Evolutionary conservation across 352 stramenopile species (phyloP), one percentile per base, ranked within the genome.

Genomic region (Halophytophthora polymorphica): DNA sequence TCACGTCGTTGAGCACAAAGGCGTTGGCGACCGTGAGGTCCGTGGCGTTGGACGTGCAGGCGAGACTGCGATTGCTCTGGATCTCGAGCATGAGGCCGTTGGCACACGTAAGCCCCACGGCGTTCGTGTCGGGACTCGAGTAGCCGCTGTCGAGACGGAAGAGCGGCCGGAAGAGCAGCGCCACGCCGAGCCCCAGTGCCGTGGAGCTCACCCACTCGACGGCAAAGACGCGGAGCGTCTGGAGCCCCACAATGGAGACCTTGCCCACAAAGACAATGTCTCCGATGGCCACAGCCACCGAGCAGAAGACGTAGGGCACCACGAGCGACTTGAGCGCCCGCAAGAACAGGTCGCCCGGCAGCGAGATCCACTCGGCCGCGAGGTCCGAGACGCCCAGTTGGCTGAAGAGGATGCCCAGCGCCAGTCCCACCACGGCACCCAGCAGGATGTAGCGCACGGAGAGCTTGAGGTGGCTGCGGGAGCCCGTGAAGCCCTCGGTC

Each of bases 251-350:
- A 17, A 88, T 62, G 2, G 74, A 87, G 0, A 86, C 70, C 56
- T 89, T 90, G 34, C 80, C 80, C 2, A 89, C 73, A 34, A 80
- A 83, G 31, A 93, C 68, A 29, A 90, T 84, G 53, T 91, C 83
- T 0, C 75, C 77, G 12, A 90, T 79, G 19, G 79, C 79, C 8
- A 93, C 77, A 0, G 81, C 76, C 13, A 93, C 80, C 0, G 77
- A 79, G 46, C 77, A 91, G 64, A 93, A 93, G 2, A 91, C 79
- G 49, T 90, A 86, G 17, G 83, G 83, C 12, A 93, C 53, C n/a
- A 90, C 80, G 5, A 93, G 61, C 23, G 77, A 75, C 56, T 86
- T 90, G 31, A 92, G 61, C 6, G 78, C 83, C 22, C 83, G 73
- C 8, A 90, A 53, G 53, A 92, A 93, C 38, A 93, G 58, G 7